phyloP scores from a whole-genome alignment of 192 early-diverging fungal species.

The Backusella mclennaniae region DNA sequence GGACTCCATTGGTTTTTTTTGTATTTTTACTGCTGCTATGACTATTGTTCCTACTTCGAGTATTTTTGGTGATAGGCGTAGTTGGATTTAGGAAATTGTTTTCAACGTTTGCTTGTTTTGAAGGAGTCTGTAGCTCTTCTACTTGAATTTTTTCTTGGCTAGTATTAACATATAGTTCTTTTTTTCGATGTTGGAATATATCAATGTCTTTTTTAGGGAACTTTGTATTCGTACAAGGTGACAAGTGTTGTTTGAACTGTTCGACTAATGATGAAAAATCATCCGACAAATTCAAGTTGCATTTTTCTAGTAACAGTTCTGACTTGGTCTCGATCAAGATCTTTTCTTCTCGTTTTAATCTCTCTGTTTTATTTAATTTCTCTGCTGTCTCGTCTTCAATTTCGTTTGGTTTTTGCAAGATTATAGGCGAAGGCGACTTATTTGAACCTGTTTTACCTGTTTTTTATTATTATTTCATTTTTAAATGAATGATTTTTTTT shows the following conservation, averaged over 20 bases:
- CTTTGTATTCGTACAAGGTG: neutral
- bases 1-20: neutral
- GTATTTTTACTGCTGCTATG: neutral
- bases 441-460: neutral
- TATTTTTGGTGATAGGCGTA: neutral
- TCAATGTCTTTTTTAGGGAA: neutral
- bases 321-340: neutral
- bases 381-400: neutral
- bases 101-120: neutral
- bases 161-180: neutral
- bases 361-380: neutral
- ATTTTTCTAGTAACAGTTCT: slow-evolving; percentile 7
- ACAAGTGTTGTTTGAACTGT: neutral
- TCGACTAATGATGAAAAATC: neutral
- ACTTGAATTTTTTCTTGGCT: neutral
- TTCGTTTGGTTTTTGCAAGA: slow-evolving; percentile 3
- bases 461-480: neutral
- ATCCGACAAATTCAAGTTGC: slow-evolving; percentile 4
- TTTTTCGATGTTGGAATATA: neutral
- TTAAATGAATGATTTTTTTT: neutral
- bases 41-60: neutral
- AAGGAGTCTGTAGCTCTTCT: neutral
- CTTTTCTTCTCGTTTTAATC: neutral
- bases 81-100: neutral
- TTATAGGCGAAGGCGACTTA: neutral